Base-by-base conservation (phyloP, 1,284 basidiomycete species). In the Clitocybe nebularis region DNA sequence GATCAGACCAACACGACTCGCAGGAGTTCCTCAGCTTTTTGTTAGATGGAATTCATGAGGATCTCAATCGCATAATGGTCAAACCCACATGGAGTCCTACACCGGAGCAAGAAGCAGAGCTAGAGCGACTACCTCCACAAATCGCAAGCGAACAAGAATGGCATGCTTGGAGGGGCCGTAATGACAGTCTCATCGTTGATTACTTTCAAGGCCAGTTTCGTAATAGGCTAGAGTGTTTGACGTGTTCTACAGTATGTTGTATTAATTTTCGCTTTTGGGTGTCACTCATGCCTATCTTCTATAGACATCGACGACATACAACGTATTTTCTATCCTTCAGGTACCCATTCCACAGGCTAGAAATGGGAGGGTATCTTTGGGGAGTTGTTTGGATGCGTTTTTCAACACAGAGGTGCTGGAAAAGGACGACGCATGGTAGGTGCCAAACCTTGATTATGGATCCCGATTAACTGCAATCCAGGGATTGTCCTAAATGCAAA, bases 191-290 rank as follows among this genome's bases (percentile, higher is more conserved):
- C 44, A 89, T 99, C 43, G 96, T 98, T 35, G 94, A 98, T 64
- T 88, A 89, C 59, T 98, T 99, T 73, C 95, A 98, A 67, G 96
- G 95, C 3, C 95, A 98, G 65, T 97, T 97, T 62, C 73, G 91
- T 50, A 97, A 90, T 67, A 78, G 85, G 44, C 67, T 99, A 66
- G 81, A 93, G 55, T 99, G 95, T 61, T 61, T 93, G 58, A 94
- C 88, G 4, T 99, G 95, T 62, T 74, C 79, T 51, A 91, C 93
- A 66, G 93, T 93, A 48, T 47, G 82, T 69, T 29, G 17, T 33
- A 16, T 21, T 10, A 23, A n/a, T 24, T 13, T 19, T 29, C 20
- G 25, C 4, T 14, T 41, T 46, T 13, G 21, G 13, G 42, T 40
- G 16, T 14, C 10, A 33, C 11, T 32, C 39, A 14, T 45, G 23